phyloP scores from a whole-genome alignment of 2,329 filamentous ascomycete genomes.

The Colletotrichum acutatum region DNA sequence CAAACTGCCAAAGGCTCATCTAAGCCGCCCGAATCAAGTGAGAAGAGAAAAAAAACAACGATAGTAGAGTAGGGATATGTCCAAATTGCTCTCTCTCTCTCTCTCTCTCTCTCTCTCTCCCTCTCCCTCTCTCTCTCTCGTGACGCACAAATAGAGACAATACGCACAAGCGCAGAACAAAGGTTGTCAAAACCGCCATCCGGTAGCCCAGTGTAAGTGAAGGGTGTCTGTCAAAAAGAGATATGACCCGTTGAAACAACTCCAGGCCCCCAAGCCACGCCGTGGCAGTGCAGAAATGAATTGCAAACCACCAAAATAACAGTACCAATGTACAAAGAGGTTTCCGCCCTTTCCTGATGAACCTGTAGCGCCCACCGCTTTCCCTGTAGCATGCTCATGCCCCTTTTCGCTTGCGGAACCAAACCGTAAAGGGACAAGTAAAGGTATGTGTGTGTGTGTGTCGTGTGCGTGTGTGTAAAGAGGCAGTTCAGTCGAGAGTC shows the following conservation, averaged over 20 bases:
- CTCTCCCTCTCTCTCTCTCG: background rate
- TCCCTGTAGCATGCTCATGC: conserved; percentile 15
- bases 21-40: conserved; percentile 18
- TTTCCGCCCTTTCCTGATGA: background rate
- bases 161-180: background rate
- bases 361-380: conserved; percentile 25
- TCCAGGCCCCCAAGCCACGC: conserved; percentile 2
- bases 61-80: background rate
- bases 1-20: conserved; percentile 30
- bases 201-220: background rate
- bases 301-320: background rate
- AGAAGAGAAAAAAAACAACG: background rate
- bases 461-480: background rate
- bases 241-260: background rate
- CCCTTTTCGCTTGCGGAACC: conserved; percentile 31
- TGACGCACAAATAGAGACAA: background rate
- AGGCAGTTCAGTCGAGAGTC: background rate
- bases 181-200: conserved; percentile 2
- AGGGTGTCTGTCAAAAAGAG: background rate
- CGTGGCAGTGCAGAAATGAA: conserved; percentile 2
- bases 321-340: conserved; percentile 22
- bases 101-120: too few relatives aligned
- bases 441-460: background rate
- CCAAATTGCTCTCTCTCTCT: background rate
- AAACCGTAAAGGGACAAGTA: conserved; percentile 5